phyloP scores from a whole-genome alignment of 1,139 yeast genomes.

The Saccharomycopsis crataegensis region DNA sequence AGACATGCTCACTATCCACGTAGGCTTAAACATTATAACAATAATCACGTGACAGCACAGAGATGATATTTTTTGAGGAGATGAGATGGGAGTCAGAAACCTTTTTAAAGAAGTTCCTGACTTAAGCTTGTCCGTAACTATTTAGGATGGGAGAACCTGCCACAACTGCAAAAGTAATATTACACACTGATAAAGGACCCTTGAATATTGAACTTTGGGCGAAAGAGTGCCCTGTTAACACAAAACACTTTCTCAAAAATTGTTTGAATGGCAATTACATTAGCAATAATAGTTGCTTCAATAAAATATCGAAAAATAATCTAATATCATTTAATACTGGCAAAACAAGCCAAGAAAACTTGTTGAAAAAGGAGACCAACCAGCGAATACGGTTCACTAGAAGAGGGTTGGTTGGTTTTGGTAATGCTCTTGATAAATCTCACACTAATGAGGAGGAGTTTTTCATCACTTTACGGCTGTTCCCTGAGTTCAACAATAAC shows the following conservation, averaged over 20 bases:
- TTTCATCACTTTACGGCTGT: slow-evolving; percentile 44
- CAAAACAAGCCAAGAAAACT: neutral
- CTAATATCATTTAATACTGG: slow-evolving; percentile 32
- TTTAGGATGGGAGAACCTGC: slow-evolving; percentile 38
- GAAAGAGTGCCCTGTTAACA: slow-evolving; percentile 52
- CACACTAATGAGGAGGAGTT: slow-evolving; percentile 32
- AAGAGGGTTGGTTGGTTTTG: slow-evolving; percentile 53
- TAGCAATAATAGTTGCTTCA: slow-evolving; percentile 34
- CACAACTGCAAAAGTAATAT: slow-evolving; percentile 51
- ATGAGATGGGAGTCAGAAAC: too few species aligned
- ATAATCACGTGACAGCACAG: too few species aligned
- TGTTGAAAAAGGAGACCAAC: slow-evolving; percentile 42
- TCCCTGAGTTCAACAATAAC: slow-evolving; percentile 39
- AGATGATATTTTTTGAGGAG: too few species aligned
- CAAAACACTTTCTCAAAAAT: slow-evolving; percentile 41
- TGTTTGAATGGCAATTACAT: slow-evolving; percentile 38
- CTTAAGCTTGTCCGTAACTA: neutral
- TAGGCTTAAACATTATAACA: too few species aligned
- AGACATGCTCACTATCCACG: too few species aligned
- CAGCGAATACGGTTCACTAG: slow-evolving; percentile 45
- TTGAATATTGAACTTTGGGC: slow-evolving; percentile 65
- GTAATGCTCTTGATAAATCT: slow-evolving; percentile 26
- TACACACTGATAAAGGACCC: slow-evolving; percentile 54
- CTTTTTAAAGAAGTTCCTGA: too few species aligned
- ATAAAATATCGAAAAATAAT: slow-evolving; percentile 33